These are phyloP conservation scores for Arthroderma sp. DNA, from an alignment of 2,329 filamentous ascomycete species.

Conservation along the genomic window DNA sequence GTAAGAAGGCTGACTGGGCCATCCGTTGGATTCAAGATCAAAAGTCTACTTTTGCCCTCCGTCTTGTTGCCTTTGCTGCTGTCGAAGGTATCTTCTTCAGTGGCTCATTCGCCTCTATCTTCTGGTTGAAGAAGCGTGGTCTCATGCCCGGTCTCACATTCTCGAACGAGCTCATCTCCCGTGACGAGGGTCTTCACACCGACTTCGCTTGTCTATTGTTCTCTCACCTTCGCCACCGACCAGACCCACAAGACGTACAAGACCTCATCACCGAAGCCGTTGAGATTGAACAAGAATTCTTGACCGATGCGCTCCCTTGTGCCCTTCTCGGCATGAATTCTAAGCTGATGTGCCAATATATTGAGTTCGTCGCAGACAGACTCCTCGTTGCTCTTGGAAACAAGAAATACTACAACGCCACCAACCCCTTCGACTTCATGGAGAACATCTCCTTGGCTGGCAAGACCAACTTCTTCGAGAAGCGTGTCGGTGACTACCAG, in stretches of 20 bases:
- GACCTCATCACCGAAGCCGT: slow-evolving; percentile 92
- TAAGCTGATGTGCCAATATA: slow-evolving; percentile 97
- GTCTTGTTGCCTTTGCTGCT: slow-evolving; percentile 89
- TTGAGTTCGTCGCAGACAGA: slow-evolving; percentile 96
- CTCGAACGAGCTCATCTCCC: slow-evolving; percentile 99
- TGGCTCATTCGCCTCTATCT: slow-evolving; percentile 95
- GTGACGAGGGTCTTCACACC: slow-evolving; percentile 97
- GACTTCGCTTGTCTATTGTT: slow-evolving; percentile 97
- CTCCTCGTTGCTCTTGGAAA: slow-evolving; percentile 88
- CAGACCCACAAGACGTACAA: slow-evolving; percentile 65
- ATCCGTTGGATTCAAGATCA: slow-evolving; percentile 88
- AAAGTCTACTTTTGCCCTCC: slow-evolving; percentile 87
- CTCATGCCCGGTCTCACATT: slow-evolving; percentile 98
- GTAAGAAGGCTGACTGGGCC: slow-evolving; percentile 98
- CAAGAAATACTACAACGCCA: slow-evolving; percentile 78
- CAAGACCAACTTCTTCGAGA: slow-evolving; percentile 99
- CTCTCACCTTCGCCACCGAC: slow-evolving; percentile 91
- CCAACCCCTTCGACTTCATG: slow-evolving; percentile 99
- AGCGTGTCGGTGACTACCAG: slow-evolving; percentile 98
- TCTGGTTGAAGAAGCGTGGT: slow-evolving; percentile 99
- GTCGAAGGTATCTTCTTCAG: slow-evolving; percentile 99
- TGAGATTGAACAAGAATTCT: slow-evolving; percentile 89
- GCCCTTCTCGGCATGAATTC: slow-evolving; percentile 96
- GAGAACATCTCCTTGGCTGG: slow-evolving; percentile 97
- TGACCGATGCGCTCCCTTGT: slow-evolving; percentile 87